phyloP scores from a whole-genome alignment of 352 stramenopile genomes.

The Globisporangium mamillatum region DNA sequence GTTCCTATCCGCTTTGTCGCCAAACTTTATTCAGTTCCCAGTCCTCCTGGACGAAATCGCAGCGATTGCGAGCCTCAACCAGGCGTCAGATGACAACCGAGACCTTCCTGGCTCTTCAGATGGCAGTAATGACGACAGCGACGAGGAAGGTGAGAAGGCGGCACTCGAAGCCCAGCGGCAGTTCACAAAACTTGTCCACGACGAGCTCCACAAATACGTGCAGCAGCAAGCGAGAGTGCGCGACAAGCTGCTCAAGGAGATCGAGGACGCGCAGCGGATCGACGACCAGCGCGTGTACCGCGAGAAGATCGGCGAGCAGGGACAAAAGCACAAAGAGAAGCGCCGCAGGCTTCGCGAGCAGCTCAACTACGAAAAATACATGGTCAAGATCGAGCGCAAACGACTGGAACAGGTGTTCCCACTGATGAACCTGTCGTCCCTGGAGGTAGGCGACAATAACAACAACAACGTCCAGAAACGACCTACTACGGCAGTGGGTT shows the following conservation, averaged over 20 bases:
- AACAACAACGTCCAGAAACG: not conserved
- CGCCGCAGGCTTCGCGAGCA: constrained; percentile 31
- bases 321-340: constrained; percentile 38
- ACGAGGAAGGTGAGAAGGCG: not conserved
- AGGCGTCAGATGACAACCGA: not conserved
- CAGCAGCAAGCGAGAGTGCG: constrained; percentile 29
- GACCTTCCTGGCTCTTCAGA: not conserved
- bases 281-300: constrained; percentile 54
- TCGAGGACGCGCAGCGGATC: constrained; percentile 37
- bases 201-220: constrained; percentile 22
- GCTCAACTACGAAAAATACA: constrained; percentile 29
- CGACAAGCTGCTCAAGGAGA: constrained; percentile 26
- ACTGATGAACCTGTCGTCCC: not conserved
- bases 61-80: not conserved
- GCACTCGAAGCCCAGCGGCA: constrained; percentile 6
- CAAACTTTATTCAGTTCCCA: constrained; percentile 16
- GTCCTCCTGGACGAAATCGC: constrained; percentile 17
- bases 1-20: not conserved
- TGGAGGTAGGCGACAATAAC: not conserved
- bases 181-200: constrained; percentile 18
- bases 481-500: not conserved
- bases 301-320: constrained; percentile 38
- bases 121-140: not conserved
- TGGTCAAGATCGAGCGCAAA: constrained; percentile 30
- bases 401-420: constrained; percentile 9